phyloP scores from a whole-genome alignment of 1,284 basidiomycete genomes.

The Ceratobasidium sp. region DNA sequence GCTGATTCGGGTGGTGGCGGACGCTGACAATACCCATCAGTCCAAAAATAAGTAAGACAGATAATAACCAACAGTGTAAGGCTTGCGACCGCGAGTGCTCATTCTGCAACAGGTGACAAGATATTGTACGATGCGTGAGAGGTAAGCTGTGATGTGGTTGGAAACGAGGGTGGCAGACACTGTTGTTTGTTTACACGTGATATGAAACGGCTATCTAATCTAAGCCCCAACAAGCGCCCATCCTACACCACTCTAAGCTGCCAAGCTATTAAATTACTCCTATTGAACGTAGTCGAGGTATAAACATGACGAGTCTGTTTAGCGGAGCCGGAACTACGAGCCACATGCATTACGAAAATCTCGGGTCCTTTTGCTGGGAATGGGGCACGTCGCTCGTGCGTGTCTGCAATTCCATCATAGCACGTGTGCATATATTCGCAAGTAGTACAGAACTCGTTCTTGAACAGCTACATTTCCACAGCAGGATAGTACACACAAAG shows the following conservation, averaged over 20 bases:
- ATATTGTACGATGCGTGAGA: not conserved
- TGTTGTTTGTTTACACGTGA: not conserved
- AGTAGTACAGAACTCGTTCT: not conserved
- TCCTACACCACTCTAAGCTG: too few relatives aligned
- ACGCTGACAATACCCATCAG: conserved; percentile 26
- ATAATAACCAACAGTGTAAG: conserved; percentile 31
- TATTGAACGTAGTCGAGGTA: not conserved
- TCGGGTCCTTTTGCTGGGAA: not conserved
- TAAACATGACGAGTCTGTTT: not conserved
- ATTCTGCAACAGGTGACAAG: conserved; percentile 5
- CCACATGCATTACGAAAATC: not conserved
- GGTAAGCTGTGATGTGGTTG: not conserved
- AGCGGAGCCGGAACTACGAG: not conserved
- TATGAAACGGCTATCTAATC: not conserved
- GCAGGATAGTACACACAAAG: not conserved
- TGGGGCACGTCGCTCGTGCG: not conserved
- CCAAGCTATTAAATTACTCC: not conserved
- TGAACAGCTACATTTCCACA: not conserved
- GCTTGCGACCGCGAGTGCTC: conserved; percentile 37
- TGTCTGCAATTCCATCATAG: not conserved
- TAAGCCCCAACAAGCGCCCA: not conserved
- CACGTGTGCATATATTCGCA: not conserved
- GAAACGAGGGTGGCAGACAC: not conserved
- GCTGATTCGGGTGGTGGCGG: conserved; percentile 40
- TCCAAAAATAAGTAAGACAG: not conserved